Conservation (phyloP, 2,329 filamentous ascomycete species). For the Aspergillus melleus region DNA sequence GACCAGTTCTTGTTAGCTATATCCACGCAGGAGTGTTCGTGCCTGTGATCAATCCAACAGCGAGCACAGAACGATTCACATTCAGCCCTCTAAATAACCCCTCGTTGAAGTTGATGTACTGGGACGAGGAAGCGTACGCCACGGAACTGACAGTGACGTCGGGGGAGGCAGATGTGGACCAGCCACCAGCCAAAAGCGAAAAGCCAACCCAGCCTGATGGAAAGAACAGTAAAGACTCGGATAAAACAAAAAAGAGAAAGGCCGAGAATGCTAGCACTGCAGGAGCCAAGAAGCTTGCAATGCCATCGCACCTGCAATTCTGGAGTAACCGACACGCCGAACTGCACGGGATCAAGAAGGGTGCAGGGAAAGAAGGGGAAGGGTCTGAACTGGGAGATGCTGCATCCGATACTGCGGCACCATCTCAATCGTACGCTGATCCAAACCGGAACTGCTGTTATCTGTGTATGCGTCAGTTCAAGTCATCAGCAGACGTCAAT, state of each 20-base stretch:
- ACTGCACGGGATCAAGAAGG: slow-evolving; percentile 55
- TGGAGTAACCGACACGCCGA: slow-evolving; percentile 72
- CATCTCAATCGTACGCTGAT: slow-evolving; percentile 62
- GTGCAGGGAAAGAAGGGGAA: slow-evolving; percentile 24
- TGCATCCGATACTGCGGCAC: slow-evolving; percentile 25
- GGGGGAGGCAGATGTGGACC: slow-evolving; percentile 43
- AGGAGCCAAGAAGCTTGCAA: slow-evolving; percentile 47
- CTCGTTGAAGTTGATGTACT: slow-evolving; percentile 69
- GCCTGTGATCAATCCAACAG: slow-evolving; percentile 63
- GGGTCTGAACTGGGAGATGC: slow-evolving; percentile 28
- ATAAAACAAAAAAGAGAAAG: slow-evolving; percentile 50
- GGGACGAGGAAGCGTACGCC: slow-evolving; percentile 72
- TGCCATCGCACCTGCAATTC: slow-evolving; percentile 67
- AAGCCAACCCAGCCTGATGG: slow-evolving; percentile 20
- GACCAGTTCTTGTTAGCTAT: slow-evolving; percentile 68
- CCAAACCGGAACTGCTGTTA: slow-evolving; percentile 59
- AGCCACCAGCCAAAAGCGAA: slow-evolving; percentile 22
- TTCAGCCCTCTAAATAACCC: slow-evolving; percentile 72
- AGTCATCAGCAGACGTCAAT: slow-evolving; percentile 55
- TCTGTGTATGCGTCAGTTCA: slow-evolving; percentile 62
- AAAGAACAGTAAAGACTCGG: slow-evolving; percentile 40
- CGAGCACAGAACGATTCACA: slow-evolving; percentile 62
- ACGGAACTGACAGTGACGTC: slow-evolving; percentile 63
- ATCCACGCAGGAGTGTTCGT: slow-evolving; percentile 86
- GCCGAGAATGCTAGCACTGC: slow-evolving; percentile 40